These are phyloP conservation scores for Lachnellula arida DNA, from an alignment of 2,329 filamentous ascomycete species.

Conservation along the genomic window DNA sequence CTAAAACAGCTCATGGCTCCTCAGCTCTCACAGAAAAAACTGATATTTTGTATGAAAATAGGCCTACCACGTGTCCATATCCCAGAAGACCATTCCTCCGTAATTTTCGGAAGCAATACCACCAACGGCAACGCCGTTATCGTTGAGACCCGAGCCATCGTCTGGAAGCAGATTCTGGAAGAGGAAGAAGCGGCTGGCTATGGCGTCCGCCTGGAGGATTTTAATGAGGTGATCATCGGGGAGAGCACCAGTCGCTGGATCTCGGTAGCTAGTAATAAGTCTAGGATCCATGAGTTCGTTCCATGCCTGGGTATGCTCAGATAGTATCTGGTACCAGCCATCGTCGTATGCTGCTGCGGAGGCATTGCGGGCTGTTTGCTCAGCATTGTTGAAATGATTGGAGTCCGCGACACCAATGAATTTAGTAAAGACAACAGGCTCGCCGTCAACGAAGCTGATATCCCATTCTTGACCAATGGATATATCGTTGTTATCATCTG, in stretches of 20 bases:
- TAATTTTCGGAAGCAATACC: constrained; percentile 62
- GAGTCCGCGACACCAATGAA: constrained; percentile 59
- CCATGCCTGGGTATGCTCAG: constrained; percentile 11
- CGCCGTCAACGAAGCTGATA: constrained; percentile 45
- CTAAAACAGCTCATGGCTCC: too few species aligned
- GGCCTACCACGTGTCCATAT: constrained; percentile 16
- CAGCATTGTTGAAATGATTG: constrained; percentile 54
- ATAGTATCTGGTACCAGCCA: constrained; percentile 8
- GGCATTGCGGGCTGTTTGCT: constrained; percentile 37
- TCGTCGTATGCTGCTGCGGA: constrained; percentile 30
- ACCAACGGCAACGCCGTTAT: constrained; percentile 58
- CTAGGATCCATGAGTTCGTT: constrained; percentile 29
- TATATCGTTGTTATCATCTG: constrained; percentile 52
- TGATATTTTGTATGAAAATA: too few species aligned
- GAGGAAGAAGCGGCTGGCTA: constrained; percentile 45
- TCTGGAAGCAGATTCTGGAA: constrained; percentile 40
- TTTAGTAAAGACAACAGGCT: constrained; percentile 52
- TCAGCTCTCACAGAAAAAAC: too few species aligned
- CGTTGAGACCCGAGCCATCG: constrained; percentile 49
- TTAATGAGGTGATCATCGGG: constrained; percentile 28
- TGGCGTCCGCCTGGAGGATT: constrained; percentile 41
- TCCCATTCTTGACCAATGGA: constrained; percentile 55
- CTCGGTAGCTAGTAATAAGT: constrained; percentile 44
- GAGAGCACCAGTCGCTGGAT: constrained; percentile 45
- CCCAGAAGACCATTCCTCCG: constrained; percentile 44